These are phyloP conservation scores for Plantago elongata DNA, from an alignment of 257 asterid species.

Conservation along the genomic window DNA sequence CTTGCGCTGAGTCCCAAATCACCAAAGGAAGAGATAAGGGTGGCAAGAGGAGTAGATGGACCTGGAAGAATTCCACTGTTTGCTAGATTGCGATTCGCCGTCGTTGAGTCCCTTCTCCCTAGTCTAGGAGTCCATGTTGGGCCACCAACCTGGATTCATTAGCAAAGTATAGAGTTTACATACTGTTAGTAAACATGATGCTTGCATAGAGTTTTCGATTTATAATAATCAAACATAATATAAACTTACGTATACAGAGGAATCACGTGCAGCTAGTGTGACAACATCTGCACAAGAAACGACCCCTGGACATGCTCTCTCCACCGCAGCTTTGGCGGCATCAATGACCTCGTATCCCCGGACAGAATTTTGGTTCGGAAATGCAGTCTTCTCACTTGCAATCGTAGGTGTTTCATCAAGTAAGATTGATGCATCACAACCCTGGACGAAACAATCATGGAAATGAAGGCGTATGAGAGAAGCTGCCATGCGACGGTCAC, in stretches of 20 bases:
- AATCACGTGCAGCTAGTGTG: constrained; percentile 20
- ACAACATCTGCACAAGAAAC: constrained; percentile 26
- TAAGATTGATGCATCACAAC: constrained; percentile 19
- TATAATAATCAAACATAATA: not conserved
- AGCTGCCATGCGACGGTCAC: constrained; percentile 21
- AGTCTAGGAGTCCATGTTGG: constrained; percentile 22
- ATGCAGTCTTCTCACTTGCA: constrained; percentile 8
- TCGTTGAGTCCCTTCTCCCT: constrained; percentile 20
- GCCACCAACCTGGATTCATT: constrained; percentile 20
- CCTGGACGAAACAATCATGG: constrained; percentile 20
- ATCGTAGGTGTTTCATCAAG: constrained; percentile 18
- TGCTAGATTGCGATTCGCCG: constrained; percentile 20
- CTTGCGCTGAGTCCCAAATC: constrained; percentile 19
- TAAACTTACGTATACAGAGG: constrained; percentile 18
- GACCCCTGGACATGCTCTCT: constrained; percentile 18
- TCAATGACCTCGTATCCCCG: constrained; percentile 12
- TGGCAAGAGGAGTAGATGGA: not conserved
- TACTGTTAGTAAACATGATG: too few relatives aligned
- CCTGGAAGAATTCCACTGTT: constrained; percentile 21
- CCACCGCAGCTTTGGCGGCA: constrained; percentile 20
- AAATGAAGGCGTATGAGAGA: constrained; percentile 17
- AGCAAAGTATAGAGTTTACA: not conserved
- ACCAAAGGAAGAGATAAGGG: constrained; percentile 9
- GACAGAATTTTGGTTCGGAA: not conserved
- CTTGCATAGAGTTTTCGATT: too few relatives aligned